These are phyloP conservation scores for Diddensiella transvaalensis DNA, from an alignment of 805 yeast species.

Conservation along the genomic window DNA sequence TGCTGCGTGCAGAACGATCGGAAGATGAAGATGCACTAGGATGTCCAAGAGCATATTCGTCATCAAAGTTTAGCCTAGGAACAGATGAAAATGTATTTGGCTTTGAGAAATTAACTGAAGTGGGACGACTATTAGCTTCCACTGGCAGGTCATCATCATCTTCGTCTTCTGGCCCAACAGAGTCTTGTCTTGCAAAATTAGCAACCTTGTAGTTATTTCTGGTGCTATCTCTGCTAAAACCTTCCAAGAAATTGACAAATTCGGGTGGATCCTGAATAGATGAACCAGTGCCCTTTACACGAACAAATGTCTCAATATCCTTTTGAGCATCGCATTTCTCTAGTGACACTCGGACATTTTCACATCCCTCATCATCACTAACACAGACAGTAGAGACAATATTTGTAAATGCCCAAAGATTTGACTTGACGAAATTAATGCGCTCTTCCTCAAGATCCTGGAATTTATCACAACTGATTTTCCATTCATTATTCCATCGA, in stretches of 20 bases:
- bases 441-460: slow-evolving; percentile 72
- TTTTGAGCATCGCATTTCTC: slow-evolving; percentile 63
- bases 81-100: background rate
- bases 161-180: slow-evolving; percentile 1
- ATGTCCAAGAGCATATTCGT: background rate
- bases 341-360: slow-evolving; percentile 58
- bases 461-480: slow-evolving; percentile 52
- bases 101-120: background rate
- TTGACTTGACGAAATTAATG: slow-evolving; percentile 62
- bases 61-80: background rate
- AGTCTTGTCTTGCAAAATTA: slow-evolving; percentile 29
- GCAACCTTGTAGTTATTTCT: slow-evolving; percentile 32
- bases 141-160: slow-evolving; percentile 2
- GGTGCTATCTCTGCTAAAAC: slow-evolving; percentile 35
- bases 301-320: slow-evolving; percentile 56
- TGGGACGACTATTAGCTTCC: background rate
- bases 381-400: slow-evolving; percentile 72
- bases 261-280: slow-evolving; percentile 55
- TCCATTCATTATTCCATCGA: slow-evolving; percentile 72
- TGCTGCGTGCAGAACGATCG: slow-evolving; percentile 20
- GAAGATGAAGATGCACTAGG: slow-evolving; percentile 6
- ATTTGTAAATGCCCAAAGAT: slow-evolving; percentile 76
- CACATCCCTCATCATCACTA: slow-evolving; percentile 72
- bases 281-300: slow-evolving; percentile 60
- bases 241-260: slow-evolving; percentile 58